Evolutionary conservation across 2,329 filamentous ascomycete species (phyloP).

Genomic region (Diaporthe destruens): DNA sequence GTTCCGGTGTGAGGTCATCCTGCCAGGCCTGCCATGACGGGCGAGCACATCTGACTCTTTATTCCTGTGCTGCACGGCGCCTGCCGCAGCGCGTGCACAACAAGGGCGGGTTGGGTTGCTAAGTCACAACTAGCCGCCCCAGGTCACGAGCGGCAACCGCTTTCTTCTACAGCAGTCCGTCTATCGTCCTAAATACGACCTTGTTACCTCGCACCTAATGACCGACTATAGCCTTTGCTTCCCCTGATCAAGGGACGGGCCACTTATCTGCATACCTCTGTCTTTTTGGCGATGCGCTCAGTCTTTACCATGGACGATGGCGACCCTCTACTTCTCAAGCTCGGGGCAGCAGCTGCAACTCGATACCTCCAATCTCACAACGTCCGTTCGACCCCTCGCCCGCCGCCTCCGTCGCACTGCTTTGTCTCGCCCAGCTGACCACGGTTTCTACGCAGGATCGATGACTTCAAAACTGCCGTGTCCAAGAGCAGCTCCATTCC

Average conservation of each 20-base stretch:
- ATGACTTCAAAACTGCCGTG: slow-evolving; percentile 88
- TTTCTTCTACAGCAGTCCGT: slow-evolving; percentile 8
- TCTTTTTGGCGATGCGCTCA: slow-evolving; percentile 30
- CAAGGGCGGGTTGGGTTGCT: slow-evolving; percentile 23
- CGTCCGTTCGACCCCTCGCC: slow-evolving; percentile 64
- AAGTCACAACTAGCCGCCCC: slow-evolving; percentile 22
- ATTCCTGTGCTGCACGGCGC: slow-evolving; percentile 9
- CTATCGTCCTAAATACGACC: not conserved
- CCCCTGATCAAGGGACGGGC: not conserved
- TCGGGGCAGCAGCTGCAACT: slow-evolving; percentile 87
- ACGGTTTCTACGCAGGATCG: slow-evolving; percentile 68
- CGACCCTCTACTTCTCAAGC: slow-evolving; percentile 57
- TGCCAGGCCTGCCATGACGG: not conserved
- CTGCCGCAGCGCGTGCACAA: slow-evolving; percentile 20
- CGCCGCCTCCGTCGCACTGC: slow-evolving; percentile 44
- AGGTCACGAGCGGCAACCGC: slow-evolving; percentile 27
- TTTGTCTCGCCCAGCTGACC: slow-evolving; percentile 40
- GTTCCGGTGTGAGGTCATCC: slow-evolving; percentile 11
- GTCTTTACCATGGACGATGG: slow-evolving; percentile 37
- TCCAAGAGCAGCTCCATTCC: slow-evolving; percentile 80
- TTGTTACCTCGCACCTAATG: slow-evolving; percentile 20
- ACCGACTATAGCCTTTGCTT: not conserved
- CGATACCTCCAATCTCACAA: slow-evolving; percentile 80
- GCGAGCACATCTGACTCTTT: slow-evolving; percentile 32
- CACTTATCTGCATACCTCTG: not conserved